Evolutionary conservation across 1,139 yeast species (phyloP).

Genomic region (Saccharomyces hybrid): DNA sequence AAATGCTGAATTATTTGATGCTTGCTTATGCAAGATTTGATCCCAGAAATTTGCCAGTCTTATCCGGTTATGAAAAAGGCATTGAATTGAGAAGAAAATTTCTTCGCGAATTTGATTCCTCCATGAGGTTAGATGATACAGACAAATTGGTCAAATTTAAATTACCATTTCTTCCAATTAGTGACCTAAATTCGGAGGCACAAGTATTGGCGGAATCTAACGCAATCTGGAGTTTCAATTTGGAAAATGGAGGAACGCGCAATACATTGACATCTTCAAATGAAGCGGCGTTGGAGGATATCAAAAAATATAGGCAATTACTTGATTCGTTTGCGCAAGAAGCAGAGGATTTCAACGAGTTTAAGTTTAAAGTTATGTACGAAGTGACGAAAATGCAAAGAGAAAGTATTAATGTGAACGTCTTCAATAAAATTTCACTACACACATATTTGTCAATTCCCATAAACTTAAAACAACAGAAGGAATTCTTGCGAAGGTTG

Average conservation of each 20-base stretch:
- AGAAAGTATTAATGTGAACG: slow-evolving; percentile 13
- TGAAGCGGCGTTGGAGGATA: background rate
- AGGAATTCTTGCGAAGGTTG: slow-evolving; percentile 24
- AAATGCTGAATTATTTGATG: slow-evolving; percentile 48
- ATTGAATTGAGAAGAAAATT: slow-evolving; percentile 41
- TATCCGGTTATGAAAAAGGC: slow-evolving; percentile 42
- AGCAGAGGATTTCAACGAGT: slow-evolving; percentile 12
- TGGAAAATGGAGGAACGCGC: slow-evolving; percentile 24
- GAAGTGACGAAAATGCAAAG: slow-evolving; percentile 16
- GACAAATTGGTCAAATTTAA: slow-evolving; percentile 22
- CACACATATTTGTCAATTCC: slow-evolving; percentile 25
- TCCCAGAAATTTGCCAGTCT: slow-evolving; percentile 34
- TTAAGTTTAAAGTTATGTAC: slow-evolving; percentile 15
- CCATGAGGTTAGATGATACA: slow-evolving; percentile 16
- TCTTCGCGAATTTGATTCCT: slow-evolving; percentile 34
- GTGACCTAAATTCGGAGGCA: slow-evolving; percentile 34
- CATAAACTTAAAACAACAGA: slow-evolving; percentile 18
- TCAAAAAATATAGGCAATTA: background rate
- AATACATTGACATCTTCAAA: background rate
- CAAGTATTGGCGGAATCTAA: slow-evolving; percentile 66
- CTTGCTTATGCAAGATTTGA: slow-evolving; percentile 47
- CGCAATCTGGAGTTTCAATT: slow-evolving; percentile 54
- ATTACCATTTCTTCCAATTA: slow-evolving; percentile 65
- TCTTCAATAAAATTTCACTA: slow-evolving; percentile 20
- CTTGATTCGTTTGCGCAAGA: background rate